These are phyloP conservation scores for Tricholomella constricta DNA, from an alignment of 768 basidiomycete genomes.

Conservation along the genomic window DNA sequence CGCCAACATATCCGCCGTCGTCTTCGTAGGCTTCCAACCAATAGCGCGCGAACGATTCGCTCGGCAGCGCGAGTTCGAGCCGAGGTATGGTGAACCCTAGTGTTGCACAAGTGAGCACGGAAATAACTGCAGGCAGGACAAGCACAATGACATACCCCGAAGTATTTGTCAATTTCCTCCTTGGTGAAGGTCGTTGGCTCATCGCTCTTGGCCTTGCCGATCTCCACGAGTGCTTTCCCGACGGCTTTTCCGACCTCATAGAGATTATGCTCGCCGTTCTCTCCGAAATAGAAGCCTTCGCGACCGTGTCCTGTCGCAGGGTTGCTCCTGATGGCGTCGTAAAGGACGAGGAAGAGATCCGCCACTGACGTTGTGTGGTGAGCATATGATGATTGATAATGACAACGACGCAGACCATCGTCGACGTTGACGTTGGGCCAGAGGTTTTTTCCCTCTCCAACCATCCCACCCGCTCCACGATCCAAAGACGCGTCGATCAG, in stretches of 20 bases:
- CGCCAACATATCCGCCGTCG: constrained; percentile 40
- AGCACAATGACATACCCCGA: constrained; percentile 23
- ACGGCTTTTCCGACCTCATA: constrained; percentile 44
- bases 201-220: constrained; percentile 36
- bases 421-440: constrained; percentile 61
- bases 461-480: constrained; percentile 52
- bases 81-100: constrained; percentile 35
- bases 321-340: constrained; percentile 36
- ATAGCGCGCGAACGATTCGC: constrained; percentile 37
- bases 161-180: constrained; percentile 47
- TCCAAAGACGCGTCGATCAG: constrained; percentile 46
- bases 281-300: constrained; percentile 57
- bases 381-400: neutral
- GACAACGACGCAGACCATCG: constrained; percentile 40
- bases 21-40: constrained; percentile 48
- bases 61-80: constrained; percentile 42
- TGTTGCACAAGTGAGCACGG: neutral
- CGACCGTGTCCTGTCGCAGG: constrained; percentile 42
- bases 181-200: constrained; percentile 49
- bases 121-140: neutral
- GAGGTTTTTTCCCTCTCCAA: constrained; percentile 58
- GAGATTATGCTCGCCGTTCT: constrained; percentile 48
- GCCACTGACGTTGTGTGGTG: constrained; percentile 33
- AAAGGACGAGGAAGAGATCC: constrained; percentile 31
- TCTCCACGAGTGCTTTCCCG: constrained; percentile 36